phyloP scores from a whole-genome alignment of 2,329 filamentous ascomycete genomes.

The Aspergillus sp. region DNA sequence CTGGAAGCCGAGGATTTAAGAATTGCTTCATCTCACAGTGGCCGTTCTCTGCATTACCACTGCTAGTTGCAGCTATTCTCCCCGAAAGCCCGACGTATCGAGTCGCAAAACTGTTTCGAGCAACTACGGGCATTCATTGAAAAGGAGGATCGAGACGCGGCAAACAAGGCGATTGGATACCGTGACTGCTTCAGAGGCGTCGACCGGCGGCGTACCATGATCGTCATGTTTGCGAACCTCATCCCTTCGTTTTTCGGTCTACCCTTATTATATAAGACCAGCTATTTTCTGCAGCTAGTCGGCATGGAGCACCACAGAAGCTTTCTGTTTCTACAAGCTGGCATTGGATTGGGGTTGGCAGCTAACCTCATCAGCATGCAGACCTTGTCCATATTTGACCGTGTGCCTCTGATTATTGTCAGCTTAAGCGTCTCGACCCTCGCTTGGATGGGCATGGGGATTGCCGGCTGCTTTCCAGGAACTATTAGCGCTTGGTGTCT shows the following conservation, averaged over 20 bases:
- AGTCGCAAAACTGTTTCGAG: slow-evolving; percentile 37
- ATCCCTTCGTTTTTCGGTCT: slow-evolving; percentile 52
- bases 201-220: slow-evolving; percentile 32
- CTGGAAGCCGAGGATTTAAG: slow-evolving; percentile 33
- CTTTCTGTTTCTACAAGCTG: slow-evolving; percentile 50
- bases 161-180: slow-evolving; percentile 28
- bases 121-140: slow-evolving; percentile 48
- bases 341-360: slow-evolving; percentile 49
- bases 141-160: slow-evolving; percentile 51
- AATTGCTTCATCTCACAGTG: slow-evolving; percentile 30
- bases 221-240: slow-evolving; percentile 44
- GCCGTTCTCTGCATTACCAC: slow-evolving; percentile 40
- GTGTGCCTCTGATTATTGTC: slow-evolving; percentile 38
- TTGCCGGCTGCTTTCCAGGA: slow-evolving; percentile 50
- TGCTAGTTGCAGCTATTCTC: slow-evolving; percentile 48
- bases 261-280: slow-evolving; percentile 46
- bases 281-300: slow-evolving; percentile 43
- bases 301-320: slow-evolving; percentile 33
- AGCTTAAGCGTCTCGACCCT: slow-evolving; percentile 32
- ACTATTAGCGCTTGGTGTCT: slow-evolving; percentile 44
- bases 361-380: slow-evolving; percentile 51
- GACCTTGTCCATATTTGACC: slow-evolving; percentile 45
- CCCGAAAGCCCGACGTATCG: slow-evolving; percentile 55
- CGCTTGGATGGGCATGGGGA: slow-evolving; percentile 51
- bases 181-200: slow-evolving; percentile 28